phyloP scores from a whole-genome alignment of 2,329 filamentous ascomycete species.

The Fusarium lateritium region DNA sequence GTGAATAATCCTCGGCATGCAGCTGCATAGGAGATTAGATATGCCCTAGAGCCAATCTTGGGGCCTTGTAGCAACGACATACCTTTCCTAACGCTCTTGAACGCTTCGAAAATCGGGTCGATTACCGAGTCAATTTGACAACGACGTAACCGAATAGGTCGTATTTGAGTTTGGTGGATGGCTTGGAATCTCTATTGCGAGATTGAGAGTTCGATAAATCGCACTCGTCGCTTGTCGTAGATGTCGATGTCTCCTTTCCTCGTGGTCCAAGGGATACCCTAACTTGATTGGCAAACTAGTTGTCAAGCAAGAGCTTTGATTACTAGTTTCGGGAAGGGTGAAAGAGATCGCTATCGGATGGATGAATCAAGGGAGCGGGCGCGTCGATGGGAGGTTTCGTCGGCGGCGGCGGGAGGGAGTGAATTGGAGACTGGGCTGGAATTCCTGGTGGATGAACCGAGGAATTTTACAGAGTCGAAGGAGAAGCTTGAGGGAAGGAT shows the following conservation, averaged over 20 bases:
- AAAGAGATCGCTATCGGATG: slow-evolving; percentile 47
- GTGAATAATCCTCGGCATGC: slow-evolving; percentile 55
- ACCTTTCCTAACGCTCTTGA: slow-evolving; percentile 45
- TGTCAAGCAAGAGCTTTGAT: slow-evolving; percentile 28
- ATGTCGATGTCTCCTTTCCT: slow-evolving; percentile 17
- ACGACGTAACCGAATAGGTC: slow-evolving; percentile 15
- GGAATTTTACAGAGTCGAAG: slow-evolving; percentile 56
- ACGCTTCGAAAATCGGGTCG: slow-evolving; percentile 25
- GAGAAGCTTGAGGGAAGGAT: slow-evolving; percentile 41
- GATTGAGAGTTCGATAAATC: slow-evolving; percentile 31
- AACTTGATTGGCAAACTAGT: slow-evolving; percentile 46
- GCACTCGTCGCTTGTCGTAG: slow-evolving; percentile 37
- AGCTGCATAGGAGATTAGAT: slow-evolving; percentile 54
- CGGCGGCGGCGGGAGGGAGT: slow-evolving; percentile 45
- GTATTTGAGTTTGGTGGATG: slow-evolving; percentile 20
- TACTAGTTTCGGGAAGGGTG: slow-evolving; percentile 56
- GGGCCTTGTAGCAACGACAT: slow-evolving; percentile 38
- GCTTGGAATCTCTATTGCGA: slow-evolving; percentile 21
- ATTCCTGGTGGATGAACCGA: slow-evolving; percentile 61
- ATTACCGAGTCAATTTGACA: slow-evolving; percentile 24
- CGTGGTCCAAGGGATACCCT: slow-evolving; percentile 55
- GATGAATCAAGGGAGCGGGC: slow-evolving; percentile 50
- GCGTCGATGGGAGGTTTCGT: slow-evolving; percentile 46
- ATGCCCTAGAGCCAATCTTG: slow-evolving; percentile 27
- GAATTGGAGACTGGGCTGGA: slow-evolving; percentile 49